Evolutionary conservation across 805 yeast species (phyloP).

Genomic region (Alloascoidea africana): DNA sequence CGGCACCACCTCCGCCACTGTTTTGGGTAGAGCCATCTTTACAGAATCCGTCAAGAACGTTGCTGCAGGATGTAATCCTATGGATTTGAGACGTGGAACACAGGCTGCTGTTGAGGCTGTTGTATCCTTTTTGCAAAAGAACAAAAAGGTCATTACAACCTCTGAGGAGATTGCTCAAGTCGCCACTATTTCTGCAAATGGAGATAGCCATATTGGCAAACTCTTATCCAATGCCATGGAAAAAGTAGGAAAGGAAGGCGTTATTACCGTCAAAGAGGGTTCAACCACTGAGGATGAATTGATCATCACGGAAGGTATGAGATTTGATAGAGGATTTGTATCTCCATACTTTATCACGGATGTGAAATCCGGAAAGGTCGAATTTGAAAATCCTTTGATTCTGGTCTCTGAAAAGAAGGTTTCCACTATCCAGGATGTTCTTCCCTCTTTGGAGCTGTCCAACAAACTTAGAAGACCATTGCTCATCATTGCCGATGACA

Average conservation of each 20-base stretch:
- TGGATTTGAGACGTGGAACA: slow-evolving; percentile 94
- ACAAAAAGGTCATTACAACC: slow-evolving; percentile 89
- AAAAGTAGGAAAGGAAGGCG: slow-evolving; percentile 98
- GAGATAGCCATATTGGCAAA: slow-evolving; percentile 84
- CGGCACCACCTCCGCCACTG: slow-evolving; percentile 97
- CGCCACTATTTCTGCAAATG: slow-evolving; percentile 95
- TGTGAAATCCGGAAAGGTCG: slow-evolving; percentile 83
- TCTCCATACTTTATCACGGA: slow-evolving; percentile 95
- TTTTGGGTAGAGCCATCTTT: slow-evolving; percentile 88
- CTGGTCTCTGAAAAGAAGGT: slow-evolving; percentile 87
- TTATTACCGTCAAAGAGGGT: slow-evolving; percentile 93
- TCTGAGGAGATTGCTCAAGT: slow-evolving; percentile 95
- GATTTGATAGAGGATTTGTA: slow-evolving; percentile 94
- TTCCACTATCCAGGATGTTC: slow-evolving; percentile 75
- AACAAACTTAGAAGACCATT: slow-evolving; percentile 89
- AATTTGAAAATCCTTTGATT: slow-evolving; percentile 84
- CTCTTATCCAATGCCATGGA: slow-evolving; percentile 93
- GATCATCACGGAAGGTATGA: slow-evolving; percentile 97
- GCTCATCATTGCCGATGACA: slow-evolving; percentile 85
- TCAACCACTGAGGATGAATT: slow-evolving; percentile 92
- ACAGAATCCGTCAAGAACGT: slow-evolving; percentile 93
- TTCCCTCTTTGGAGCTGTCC: slow-evolving; percentile 87
- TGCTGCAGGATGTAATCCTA: slow-evolving; percentile 98
- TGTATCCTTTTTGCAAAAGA: slow-evolving; percentile 63
- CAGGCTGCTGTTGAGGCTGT: slow-evolving; percentile 95